Conservation (phyloP, 139 green algal genomes). For the Spirogloea muscicola region DNA sequence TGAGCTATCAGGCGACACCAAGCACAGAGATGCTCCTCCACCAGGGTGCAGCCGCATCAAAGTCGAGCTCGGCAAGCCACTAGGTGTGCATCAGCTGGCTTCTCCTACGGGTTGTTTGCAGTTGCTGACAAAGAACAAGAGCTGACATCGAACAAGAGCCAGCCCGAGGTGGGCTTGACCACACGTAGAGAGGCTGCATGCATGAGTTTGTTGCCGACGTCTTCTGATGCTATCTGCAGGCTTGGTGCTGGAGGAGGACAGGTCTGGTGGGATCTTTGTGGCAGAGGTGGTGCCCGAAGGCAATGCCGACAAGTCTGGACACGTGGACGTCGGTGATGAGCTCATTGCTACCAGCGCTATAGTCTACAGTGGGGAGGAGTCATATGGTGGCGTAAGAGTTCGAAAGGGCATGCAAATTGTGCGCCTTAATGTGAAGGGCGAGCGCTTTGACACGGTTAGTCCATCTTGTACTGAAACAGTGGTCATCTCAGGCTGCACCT, state of each 20-base stretch:
- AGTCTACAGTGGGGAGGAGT: slow-evolving; percentile 29
- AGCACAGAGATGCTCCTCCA: slow-evolving; percentile 19
- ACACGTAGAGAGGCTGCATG: slow-evolving; percentile 14
- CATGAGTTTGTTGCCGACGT: neutral
- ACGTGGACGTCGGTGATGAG: slow-evolving; percentile 42
- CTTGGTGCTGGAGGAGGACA: slow-evolving; percentile 39
- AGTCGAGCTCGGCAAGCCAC: slow-evolving; percentile 12
- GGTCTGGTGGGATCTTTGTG: slow-evolving; percentile 40
- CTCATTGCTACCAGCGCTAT: slow-evolving; percentile 45
- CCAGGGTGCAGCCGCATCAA: slow-evolving; percentile 34
- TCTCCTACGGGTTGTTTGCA: neutral
- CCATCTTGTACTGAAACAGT: no score
- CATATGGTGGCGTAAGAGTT: slow-evolving; percentile 36
- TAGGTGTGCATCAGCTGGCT: slow-evolving; percentile 12
- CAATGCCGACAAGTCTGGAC: slow-evolving; percentile 38
- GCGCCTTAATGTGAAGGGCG: slow-evolving; percentile 35
- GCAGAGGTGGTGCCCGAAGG: slow-evolving; percentile 32
- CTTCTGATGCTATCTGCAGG: slow-evolving; percentile 12
- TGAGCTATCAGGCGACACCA: no score
- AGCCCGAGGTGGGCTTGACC: neutral
- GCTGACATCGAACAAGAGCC: neutral
- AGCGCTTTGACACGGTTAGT: slow-evolving; percentile 40
- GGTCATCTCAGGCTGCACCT: no score
- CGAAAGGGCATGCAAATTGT: slow-evolving; percentile 41
- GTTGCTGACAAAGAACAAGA: neutral